Percentiles rank a stretch among this genome's conserved stretches.
Conservation (phyloP, 306 rosid species). For the Astragalus membranaceus region DNA sequence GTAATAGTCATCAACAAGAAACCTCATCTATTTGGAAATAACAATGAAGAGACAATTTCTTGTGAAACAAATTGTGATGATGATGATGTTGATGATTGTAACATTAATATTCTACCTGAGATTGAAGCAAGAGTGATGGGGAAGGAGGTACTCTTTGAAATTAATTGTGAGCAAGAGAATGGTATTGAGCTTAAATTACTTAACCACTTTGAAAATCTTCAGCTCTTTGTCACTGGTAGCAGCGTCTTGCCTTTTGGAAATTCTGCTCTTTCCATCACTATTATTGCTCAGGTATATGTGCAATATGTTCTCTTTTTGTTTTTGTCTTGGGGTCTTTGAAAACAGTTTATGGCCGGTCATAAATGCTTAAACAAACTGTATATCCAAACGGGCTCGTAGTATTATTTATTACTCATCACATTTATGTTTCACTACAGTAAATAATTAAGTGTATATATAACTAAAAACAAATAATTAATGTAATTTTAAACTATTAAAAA, state of each 20-base stretch:
- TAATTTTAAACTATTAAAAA: too few relatives aligned
- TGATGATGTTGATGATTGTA: background rate
- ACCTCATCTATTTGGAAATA: background rate
- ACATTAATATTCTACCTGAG: conserved; percentile 8
- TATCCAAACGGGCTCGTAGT: too few relatives aligned
- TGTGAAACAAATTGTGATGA: background rate
- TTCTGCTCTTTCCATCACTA: conserved; percentile 28
- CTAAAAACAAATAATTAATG: too few relatives aligned
- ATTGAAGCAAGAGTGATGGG: conserved; percentile 30
- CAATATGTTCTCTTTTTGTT: background rate
- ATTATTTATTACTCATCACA: too few relatives aligned
- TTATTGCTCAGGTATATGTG: conserved; percentile 28
- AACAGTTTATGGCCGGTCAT: too few relatives aligned
- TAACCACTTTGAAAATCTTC: conserved; percentile 23
- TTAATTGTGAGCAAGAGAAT: conserved; percentile 25
- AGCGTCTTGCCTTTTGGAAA: conserved; percentile 37
- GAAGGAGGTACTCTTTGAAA: conserved; percentile 28
- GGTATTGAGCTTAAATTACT: conserved; percentile 28
- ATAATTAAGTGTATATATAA: too few relatives aligned
- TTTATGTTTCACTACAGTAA: too few relatives aligned
- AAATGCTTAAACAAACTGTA: too few relatives aligned
- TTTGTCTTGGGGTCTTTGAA: too few relatives aligned
- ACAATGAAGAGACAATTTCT: background rate
- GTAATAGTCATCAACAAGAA: conserved; percentile 7
- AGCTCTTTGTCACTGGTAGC: conserved; percentile 22